Evolutionary conservation across 768 basidiomycete species (phyloP), one percentile per base, ranked within the genome.

Genomic region (Cubamyces lactineus): DNA sequence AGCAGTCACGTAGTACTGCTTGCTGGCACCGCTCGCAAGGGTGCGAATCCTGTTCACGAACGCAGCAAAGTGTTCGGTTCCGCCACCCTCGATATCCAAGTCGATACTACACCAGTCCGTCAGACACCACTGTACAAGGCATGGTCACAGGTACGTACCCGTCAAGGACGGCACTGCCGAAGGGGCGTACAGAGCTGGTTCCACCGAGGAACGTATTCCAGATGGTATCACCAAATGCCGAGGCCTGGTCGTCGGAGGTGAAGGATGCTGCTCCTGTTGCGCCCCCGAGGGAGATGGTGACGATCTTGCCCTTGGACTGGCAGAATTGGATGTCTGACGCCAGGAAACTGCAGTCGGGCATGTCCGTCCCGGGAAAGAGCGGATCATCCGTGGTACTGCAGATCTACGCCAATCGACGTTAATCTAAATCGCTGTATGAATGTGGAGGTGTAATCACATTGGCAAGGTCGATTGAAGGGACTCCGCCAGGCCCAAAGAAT

Each of bases 201-300:
- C 88, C 87, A 11, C 88, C 89, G 24, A 91, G 75, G 72, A 91
- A 90, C 51, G 88, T 61, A 69, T 88, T 77, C 90, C 90, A 91
- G 53, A 92, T 84, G 0, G 84, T 85, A 54, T 86, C 77, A 0
- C 85, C 89, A 70, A 88, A 91, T 2, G 77, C 71, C 13, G 73
- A 67, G 1, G 84, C 89, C 65, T 88, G 82, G 2, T 76, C 72
- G 59, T 85, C 86, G 47, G 81, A 84, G 42, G 78, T 69, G 69
- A 91, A 91, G 5, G 82, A 82, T 19, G 81, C 84, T 19, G 81
- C 78, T 17, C 87, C 89, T 1, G 82, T 83, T 2, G 84, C 86
- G 23, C 75, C 74, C 23, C 75, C 74, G 16, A 79, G 68, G 53
- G 73, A 74, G 47, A 79, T 64, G 13, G 78, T 78, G 53, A 79